Base-by-base conservation (phyloP, 139 green algal species). In the Chlorella vulgaris region DNA sequence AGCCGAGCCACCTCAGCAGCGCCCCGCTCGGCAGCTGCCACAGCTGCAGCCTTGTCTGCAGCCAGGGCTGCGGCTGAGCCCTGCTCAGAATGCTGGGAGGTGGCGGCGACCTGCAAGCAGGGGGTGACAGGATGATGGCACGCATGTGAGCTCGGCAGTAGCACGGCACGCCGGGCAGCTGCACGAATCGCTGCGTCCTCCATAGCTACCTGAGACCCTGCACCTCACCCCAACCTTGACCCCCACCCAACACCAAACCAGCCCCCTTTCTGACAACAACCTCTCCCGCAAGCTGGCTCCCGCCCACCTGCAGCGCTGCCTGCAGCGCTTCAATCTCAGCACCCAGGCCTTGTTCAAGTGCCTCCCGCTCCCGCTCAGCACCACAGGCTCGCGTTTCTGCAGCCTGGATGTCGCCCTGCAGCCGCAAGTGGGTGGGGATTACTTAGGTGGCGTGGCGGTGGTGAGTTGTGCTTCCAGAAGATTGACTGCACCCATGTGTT, bases 251-350 rank as follows among this genome's bases (percentile, higher is more conserved):
- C n/a, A n/a, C n/a, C n/a, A n/a, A n/a, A n/a, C n/a, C n/a, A n/a
- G n/a, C n/a, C n/a, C n/a, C n/a, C n/a, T n/a, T n/a, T n/a, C n/a
- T n/a, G n/a, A n/a, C n/a, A n/a, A n/a, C n/a, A n/a, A n/a, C 47
- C 47, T 15, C 47, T 58, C n/a, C 63, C 29, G 21, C 31, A 26
- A 28, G 3, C 65, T 26, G 0, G 18, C 33, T 8, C 10, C 50
- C 55, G 40, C 40, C 19, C 66, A 83, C 78, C 78, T 71, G 38
- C 58, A 78, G 62, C 10, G 77, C 75, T 29, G 55, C 63, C 74
- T 81, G 79, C 29, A 66, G 50, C 66, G 81, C 43, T 36, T 73
- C 58, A 4, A 83, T 38, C 66, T 84, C 73, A 7, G 65, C 65
- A 6, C 7, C 81, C 65, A 74, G 69, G 28, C 47, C 42, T 19